A percentile compares a stretch with the other conserved stretches of the same genome.
These are phyloP conservation scores for Triglochin maritima DNA, from an alignment of 106 monocot species.

Conservation along the genomic window DNA sequence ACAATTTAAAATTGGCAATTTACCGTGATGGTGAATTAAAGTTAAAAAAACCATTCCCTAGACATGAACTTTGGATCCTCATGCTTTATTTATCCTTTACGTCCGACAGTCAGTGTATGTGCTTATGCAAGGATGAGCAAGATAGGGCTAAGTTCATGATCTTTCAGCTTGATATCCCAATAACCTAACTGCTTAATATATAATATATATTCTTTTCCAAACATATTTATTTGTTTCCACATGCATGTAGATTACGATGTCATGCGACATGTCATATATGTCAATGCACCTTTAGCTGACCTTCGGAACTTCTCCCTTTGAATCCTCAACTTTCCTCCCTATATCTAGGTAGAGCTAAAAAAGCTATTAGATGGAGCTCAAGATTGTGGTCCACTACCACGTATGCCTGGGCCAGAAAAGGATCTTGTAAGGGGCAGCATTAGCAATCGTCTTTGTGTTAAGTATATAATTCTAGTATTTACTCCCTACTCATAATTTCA, in stretches of 20 bases:
- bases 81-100: too few relatives aligned
- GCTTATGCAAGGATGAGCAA: too few relatives aligned
- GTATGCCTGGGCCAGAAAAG: slow-evolving; percentile 65
- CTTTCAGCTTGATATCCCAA: neutral
- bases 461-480: neutral
- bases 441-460: slow-evolving; percentile 40
- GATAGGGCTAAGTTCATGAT: too few relatives aligned
- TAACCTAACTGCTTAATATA: neutral
- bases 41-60: too few relatives aligned
- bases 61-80: too few relatives aligned
- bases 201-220: neutral
- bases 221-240: neutral
- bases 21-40: too few relatives aligned
- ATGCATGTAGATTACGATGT: neutral
- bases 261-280: neutral
- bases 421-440: slow-evolving; percentile 83
- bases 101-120: too few relatives aligned
- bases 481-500: slow-evolving; percentile 3
- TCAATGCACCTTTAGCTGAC: neutral
- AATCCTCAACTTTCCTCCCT: neutral
- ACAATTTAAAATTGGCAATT: too few relatives aligned
- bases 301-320: too few relatives aligned
- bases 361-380: slow-evolving; percentile 51
- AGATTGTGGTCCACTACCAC: slow-evolving; percentile 38
- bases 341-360: slow-evolving; percentile 40